Conservation (phyloP, 1,284 basidiomycete species). For the Sporisorium scitamineum region DNA sequence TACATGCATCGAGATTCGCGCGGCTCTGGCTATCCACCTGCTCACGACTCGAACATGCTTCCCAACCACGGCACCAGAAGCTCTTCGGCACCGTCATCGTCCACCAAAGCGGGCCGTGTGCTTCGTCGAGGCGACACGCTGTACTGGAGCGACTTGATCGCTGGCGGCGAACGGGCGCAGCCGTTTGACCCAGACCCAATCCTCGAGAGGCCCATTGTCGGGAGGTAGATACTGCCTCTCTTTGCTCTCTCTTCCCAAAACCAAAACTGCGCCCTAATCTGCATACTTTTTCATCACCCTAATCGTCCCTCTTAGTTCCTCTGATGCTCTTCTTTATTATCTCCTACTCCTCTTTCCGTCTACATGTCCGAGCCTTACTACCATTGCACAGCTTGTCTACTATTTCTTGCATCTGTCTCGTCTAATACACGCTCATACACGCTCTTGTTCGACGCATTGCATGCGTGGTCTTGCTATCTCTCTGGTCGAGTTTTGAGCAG, state of each 20-base stretch:
- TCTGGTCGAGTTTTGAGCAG: not conserved
- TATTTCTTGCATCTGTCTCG: conserved; percentile 8
- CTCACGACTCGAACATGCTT: not conserved
- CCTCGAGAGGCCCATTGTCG: conserved; percentile 55
- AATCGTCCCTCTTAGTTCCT: not conserved
- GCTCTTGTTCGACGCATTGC: not conserved
- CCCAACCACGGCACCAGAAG: conserved; percentile 3
- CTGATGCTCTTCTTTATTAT: not conserved
- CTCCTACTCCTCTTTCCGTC: not conserved
- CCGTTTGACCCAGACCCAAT: conserved; percentile 60
- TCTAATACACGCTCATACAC: conserved; percentile 14
- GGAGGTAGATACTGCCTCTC: conserved; percentile 23
- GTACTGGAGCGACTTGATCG: conserved; percentile 82
- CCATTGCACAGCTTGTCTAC: not conserved
- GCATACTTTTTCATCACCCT: not conserved
- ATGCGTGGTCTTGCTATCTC: not conserved
- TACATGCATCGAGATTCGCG: conserved; percentile 22
- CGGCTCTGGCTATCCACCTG: conserved; percentile 1
- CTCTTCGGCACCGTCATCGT: not conserved
- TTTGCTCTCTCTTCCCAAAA: not conserved
- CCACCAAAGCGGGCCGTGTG: conserved; percentile 34
- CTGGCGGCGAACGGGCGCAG: conserved; percentile 75
- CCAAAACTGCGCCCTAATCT: not conserved
- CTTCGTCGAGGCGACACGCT: conserved; percentile 78
- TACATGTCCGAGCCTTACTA: not conserved